Conservation (phyloP, 148 eudicot species). For the Dysphania ambrosioides region DNA sequence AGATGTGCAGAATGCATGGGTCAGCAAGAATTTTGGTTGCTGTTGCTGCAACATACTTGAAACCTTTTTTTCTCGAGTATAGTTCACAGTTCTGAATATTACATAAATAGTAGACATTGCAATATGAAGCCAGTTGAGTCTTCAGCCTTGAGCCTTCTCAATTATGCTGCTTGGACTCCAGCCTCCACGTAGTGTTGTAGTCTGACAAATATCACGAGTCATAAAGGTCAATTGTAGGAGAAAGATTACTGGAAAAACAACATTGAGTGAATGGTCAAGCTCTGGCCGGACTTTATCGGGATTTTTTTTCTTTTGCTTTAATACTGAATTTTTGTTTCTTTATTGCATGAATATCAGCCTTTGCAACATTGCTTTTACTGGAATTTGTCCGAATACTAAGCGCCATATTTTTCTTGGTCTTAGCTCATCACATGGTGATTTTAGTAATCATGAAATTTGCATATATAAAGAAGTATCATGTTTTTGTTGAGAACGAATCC, state of each 20-base stretch:
- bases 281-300: neutral
- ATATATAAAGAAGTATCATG: too few species aligned
- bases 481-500: too few species aligned
- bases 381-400: too few species aligned
- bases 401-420: too few species aligned
- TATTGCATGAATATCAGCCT: too few species aligned
- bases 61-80: neutral
- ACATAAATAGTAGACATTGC: neutral
- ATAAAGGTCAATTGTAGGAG: neutral
- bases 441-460: too few species aligned
- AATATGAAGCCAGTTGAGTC: neutral
- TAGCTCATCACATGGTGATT: too few species aligned
- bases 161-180: constrained; percentile 5
- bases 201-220: neutral
- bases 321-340: too few species aligned
- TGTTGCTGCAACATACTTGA: neutral
- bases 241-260: neutral
- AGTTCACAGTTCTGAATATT: neutral
- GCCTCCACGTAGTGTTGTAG: neutral
- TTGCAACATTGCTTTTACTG: too few species aligned
- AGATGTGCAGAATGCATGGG: neutral
- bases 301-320: neutral
- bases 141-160: neutral
- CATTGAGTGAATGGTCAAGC: neutral
- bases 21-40: neutral